phyloP scores from a whole-genome alignment of 139 green algal genomes.

The Edaphochlamys debaryana region DNA sequence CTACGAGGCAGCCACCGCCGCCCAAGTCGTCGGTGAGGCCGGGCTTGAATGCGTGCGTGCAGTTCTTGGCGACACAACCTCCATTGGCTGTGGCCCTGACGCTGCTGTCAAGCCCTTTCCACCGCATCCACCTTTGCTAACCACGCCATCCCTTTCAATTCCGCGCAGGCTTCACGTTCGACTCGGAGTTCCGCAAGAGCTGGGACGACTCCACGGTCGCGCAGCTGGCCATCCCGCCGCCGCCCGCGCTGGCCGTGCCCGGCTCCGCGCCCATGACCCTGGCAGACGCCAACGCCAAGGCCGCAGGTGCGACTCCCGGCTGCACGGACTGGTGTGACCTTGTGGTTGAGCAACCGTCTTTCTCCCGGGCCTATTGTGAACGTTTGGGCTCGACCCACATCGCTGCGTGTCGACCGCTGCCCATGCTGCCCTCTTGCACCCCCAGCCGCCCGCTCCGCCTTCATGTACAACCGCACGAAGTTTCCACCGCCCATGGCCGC shows the following conservation, averaged over 20 bases:
- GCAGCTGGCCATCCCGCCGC: slow-evolving; percentile 26
- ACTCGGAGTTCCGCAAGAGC: slow-evolving; percentile 46
- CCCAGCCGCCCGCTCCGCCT: slow-evolving; percentile 45
- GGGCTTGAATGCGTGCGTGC: too few relatives aligned
- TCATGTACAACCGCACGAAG: slow-evolving; percentile 65
- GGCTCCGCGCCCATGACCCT: slow-evolving; percentile 4
- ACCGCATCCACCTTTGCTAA: too few relatives aligned
- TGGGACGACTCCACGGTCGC: slow-evolving; percentile 65
- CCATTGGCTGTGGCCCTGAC: too few relatives aligned
- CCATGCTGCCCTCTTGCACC: background rate
- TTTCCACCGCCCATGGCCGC: slow-evolving; percentile 77
- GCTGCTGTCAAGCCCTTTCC: too few relatives aligned
- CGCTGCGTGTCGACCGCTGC: too few relatives aligned
- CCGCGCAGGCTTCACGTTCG: slow-evolving; percentile 73
- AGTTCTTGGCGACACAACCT: too few relatives aligned
- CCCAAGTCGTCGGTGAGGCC: too few relatives aligned
- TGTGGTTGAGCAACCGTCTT: too few relatives aligned
- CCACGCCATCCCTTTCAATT: too few relatives aligned
- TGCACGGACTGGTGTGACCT: too few relatives aligned
- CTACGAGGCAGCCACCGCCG: slow-evolving; percentile 57
- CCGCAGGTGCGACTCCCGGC: background rate
- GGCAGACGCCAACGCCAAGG: slow-evolving; percentile 2
- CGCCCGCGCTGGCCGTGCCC: background rate
- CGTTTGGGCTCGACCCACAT: too few relatives aligned
- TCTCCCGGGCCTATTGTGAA: too few relatives aligned